These are phyloP conservation scores for Chenopodium suecicum DNA, from an alignment of 148 eudicot species.

Conservation along the genomic window DNA sequence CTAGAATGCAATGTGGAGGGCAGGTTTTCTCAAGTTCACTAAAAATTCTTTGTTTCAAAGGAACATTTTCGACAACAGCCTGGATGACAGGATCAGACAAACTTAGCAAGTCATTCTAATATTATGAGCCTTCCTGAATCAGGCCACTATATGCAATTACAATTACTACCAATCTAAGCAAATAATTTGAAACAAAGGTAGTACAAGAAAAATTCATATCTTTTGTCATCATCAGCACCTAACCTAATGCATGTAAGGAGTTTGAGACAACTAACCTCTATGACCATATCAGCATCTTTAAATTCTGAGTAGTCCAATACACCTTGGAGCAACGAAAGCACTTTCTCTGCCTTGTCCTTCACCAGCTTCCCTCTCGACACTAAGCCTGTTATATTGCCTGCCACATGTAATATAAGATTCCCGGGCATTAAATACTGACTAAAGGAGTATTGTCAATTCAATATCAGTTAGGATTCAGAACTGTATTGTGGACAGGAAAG, in stretches of 20 bases:
- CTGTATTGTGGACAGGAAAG: not conserved
- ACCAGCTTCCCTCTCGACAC: conserved; percentile 71
- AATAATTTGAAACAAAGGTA: too few species aligned
- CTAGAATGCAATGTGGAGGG: conserved; percentile 94
- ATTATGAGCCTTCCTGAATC: not conserved
- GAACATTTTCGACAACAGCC: conserved; percentile 85
- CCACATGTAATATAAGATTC: conserved; percentile 28
- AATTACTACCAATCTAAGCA: too few species aligned
- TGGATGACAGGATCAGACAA: conserved; percentile 38
- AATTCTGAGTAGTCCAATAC: conserved; percentile 84
- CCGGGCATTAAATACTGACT: not conserved
- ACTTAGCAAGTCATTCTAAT: conserved; percentile 8
- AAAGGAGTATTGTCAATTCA: not conserved
- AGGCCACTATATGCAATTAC: not conserved
- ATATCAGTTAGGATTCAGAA: too few species aligned
- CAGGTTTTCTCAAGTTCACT: conserved; percentile 83
- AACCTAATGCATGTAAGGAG: not conserved
- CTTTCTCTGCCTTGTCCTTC: conserved; percentile 75
- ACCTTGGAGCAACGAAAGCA: conserved; percentile 77
- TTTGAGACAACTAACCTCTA: conserved; percentile 56
- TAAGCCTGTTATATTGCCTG: conserved; percentile 73
- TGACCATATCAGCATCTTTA: conserved; percentile 85
- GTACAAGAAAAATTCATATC: not conserved
- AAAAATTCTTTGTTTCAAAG: conserved; percentile 80
- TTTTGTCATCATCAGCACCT: not conserved